Evolutionary conservation across 129 eudicot species (phyloP).

Genomic region (Artemisia argyi): DNA sequence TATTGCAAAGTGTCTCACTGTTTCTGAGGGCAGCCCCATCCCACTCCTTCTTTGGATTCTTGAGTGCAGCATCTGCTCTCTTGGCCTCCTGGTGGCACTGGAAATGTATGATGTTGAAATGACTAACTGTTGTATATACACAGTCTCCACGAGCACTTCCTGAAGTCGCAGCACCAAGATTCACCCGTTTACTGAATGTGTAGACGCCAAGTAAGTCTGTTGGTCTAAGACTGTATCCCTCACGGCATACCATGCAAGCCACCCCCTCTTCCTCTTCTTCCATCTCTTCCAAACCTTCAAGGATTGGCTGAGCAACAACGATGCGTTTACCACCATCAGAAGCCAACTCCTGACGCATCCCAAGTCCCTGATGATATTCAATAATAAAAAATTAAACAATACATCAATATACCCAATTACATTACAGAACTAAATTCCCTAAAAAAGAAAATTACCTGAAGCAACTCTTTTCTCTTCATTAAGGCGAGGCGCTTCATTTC

Average conservation of each 20-base stretch:
- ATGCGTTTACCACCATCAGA: slow-evolving; percentile 95
- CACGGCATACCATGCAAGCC: slow-evolving; percentile 99
- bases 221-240: slow-evolving; percentile 89
- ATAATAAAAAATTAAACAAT: neutral
- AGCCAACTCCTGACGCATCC: slow-evolving; percentile 79
- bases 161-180: slow-evolving; percentile 83
- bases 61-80: slow-evolving; percentile 94
- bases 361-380: slow-evolving; percentile 57
- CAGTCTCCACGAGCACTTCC: slow-evolving; percentile 93
- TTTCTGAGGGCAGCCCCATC: slow-evolving; percentile 97
- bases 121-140: slow-evolving; percentile 94
- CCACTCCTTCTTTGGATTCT: slow-evolving; percentile 93
- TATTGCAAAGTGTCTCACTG: slow-evolving; percentile 92
- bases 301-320: slow-evolving; percentile 75
- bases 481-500: slow-evolving; percentile 95
- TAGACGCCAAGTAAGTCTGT: slow-evolving; percentile 82
- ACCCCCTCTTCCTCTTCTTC: slow-evolving; percentile 97
- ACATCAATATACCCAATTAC: neutral
- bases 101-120: slow-evolving; percentile 94
- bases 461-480: slow-evolving; percentile 79
- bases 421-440: neutral
- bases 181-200: slow-evolving; percentile 93
- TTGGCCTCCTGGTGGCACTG: slow-evolving; percentile 99
- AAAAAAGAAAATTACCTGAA: slow-evolving; percentile 56
- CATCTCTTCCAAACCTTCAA: slow-evolving; percentile 95